A percentile compares a stretch with the other conserved stretches of the same genome.
Evolutionary conservation across 352 stramenopile genomes (phyloP).

Genomic region (Phytopythium litorale): DNA sequence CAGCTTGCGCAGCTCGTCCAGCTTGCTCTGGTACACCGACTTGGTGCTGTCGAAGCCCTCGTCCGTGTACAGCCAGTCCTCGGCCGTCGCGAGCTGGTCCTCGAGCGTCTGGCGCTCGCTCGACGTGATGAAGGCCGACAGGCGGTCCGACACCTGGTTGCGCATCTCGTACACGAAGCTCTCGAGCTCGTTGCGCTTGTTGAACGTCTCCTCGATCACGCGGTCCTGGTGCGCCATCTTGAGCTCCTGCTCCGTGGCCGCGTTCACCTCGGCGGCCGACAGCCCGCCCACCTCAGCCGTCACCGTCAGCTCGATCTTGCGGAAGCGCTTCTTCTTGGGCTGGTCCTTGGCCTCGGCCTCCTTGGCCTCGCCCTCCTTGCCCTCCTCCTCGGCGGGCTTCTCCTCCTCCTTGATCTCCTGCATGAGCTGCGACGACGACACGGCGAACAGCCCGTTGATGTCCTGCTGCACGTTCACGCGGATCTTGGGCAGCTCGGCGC

Average conservation of each 20-base stretch:
- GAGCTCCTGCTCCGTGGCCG: conserved; percentile 89
- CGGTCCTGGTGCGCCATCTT: conserved; percentile 95
- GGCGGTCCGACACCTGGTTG: conserved; percentile 90
- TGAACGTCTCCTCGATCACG: conserved; percentile 95
- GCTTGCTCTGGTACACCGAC: conserved; percentile 94
- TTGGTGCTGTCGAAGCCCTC: conserved; percentile 98
- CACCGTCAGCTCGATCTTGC: conserved; percentile 84
- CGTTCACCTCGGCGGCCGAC: conserved; percentile 45
- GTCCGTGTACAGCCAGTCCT: conserved; percentile 99
- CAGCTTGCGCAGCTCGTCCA: conserved; percentile 92
- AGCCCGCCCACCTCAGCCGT: conserved; percentile 60
- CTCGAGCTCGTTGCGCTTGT: conserved; percentile 99
- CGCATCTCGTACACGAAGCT: conserved; percentile 99
- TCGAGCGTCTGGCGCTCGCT: conserved; percentile 88
- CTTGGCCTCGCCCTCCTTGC: conserved; percentile 52
- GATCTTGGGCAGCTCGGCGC: conserved; percentile 86
- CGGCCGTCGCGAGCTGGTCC: conserved; percentile 85
- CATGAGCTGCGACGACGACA: conserved; percentile 96
- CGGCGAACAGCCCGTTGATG: conserved; percentile 94
- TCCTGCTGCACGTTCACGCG: conserved; percentile 98
- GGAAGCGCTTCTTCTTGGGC: conserved; percentile 95
- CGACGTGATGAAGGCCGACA: conserved; percentile 86
- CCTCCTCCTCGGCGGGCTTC: conserved; percentile 53
- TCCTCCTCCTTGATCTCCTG: conserved; percentile 93
- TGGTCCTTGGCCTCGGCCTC: conserved; percentile 62